Percentiles rank a stretch among this genome's conserved stretches.
phyloP scores from a whole-genome alignment of 2,329 filamentous ascomycete genomes.

The Fusarium hainanense region DNA sequence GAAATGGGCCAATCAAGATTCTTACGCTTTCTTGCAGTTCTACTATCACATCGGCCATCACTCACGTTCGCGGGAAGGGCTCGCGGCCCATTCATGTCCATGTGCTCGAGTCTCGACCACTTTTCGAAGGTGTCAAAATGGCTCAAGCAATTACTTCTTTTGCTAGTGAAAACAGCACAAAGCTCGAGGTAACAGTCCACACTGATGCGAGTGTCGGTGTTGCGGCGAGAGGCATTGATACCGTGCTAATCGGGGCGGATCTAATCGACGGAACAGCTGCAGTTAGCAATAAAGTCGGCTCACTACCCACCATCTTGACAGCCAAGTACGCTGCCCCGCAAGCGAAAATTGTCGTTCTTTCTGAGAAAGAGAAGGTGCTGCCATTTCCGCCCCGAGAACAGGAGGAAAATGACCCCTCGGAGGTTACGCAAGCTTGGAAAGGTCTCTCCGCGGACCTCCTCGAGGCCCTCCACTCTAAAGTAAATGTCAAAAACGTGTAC shows the following conservation, averaged over 20 bases:
- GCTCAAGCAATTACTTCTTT: constrained; percentile 62
- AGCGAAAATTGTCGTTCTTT: constrained; percentile 65
- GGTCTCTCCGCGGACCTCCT: constrained; percentile 11
- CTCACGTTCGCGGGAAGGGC: constrained; percentile 51
- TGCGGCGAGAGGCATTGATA: constrained; percentile 62
- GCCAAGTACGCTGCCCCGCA: constrained; percentile 60
- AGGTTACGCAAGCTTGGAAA: constrained; percentile 63
- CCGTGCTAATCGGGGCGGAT: constrained; percentile 73
- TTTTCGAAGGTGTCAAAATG: constrained; percentile 72
- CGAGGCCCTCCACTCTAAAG: constrained; percentile 1
- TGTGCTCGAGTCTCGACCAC: constrained; percentile 74
- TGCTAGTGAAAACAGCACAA: constrained; percentile 45
- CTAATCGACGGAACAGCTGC: constrained; percentile 67
- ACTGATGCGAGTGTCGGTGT: constrained; percentile 70
- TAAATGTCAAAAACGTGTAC: constrained; percentile 62
- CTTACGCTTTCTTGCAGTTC: constrained; percentile 73
- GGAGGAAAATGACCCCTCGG: constrained; percentile 62
- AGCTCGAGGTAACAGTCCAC: constrained; percentile 58
- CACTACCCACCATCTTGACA: constrained; percentile 67
- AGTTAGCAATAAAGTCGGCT: constrained; percentile 75
- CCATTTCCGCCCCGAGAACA: constrained; percentile 56
- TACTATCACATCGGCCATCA: constrained; percentile 64
- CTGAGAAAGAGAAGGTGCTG: constrained; percentile 70
- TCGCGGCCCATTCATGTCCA: constrained; percentile 62
- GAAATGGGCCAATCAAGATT: constrained; percentile 55